Base-by-base conservation (phyloP, 768 basidiomycete genomes). In the Lentinula sp. region DNA sequence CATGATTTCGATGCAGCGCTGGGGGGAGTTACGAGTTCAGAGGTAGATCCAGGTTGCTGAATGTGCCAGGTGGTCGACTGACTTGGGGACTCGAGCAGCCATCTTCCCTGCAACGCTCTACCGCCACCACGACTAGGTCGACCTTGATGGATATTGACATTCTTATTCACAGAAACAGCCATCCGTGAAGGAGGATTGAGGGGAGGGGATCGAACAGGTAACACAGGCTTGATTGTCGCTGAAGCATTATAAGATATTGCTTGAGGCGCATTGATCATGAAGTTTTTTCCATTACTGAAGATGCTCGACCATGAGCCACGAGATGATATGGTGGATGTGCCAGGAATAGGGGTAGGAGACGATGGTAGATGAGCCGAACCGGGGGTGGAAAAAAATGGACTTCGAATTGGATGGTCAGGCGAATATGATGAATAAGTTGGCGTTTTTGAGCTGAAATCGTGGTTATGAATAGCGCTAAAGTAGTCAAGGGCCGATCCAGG, bases 301-400 rank as follows among this genome's bases (percentile, higher is more conserved):
- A 93, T 68, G 66, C 85, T 91, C 0, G 90, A 88, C 91, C 91
- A 93, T 0, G 91, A 91, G 8, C 85, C 89, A 48, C 85, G 79
- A 2, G 91, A 91, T 3, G 88, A 85, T 50, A 73, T 81, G 0
- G 86, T 85, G 0, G 84, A 75, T 37, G 35, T 8, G 23, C 57
- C 48, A 37, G 57, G 16, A 28, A 79, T 74, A 43, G 79, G 71
- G 2, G 79, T 69, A 4, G 74, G 70, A 2, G 75, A 69, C 9
- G 70, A 75, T 18, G 72, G 70, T 10, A 77, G 15, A 33, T 16
- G 35, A 23, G 35, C 48, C 12, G 50, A 49, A 41, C 28, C 48
- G 3, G 37, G 39, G 9, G 54, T 20, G 39, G 35, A 32, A 43
- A 39, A 41, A 28, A 37, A 1, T 42, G 59, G 36, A 37, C 16